A percentile compares a stretch with the other conserved stretches of the same genome.
These are phyloP conservation scores for Gigaspora rosea DNA, from an alignment of 192 early-diverging fungal genomes.

Conservation along the genomic window DNA sequence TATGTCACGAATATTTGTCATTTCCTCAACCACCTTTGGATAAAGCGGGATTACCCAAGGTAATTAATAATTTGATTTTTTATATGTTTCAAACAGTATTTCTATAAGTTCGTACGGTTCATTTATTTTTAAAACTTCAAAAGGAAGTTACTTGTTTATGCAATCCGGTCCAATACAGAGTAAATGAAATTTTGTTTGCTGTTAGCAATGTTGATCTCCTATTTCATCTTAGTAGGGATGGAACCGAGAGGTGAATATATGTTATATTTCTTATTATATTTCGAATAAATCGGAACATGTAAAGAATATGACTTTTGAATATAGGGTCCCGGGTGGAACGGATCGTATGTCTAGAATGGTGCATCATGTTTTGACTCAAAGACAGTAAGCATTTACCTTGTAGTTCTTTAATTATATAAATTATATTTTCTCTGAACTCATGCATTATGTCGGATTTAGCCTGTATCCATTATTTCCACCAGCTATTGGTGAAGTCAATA, in stretches of 20 bases:
- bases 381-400: constrained; percentile 49
- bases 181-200: constrained; percentile 85
- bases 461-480: constrained; percentile 87
- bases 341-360: constrained; percentile 53
- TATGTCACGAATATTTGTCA: constrained; percentile 69
- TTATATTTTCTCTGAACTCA: not conserved
- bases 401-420: not conserved
- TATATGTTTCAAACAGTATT: not conserved
- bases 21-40: constrained; percentile 79
- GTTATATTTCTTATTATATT: not conserved
- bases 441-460: constrained; percentile 34
- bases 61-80: constrained; percentile 26
- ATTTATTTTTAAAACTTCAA: not conserved
- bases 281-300: not conserved
- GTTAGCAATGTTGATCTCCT: constrained; percentile 77
- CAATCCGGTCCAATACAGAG: constrained; percentile 81
- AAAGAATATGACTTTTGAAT: too few relatives aligned
- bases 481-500: constrained; percentile 36
- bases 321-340: not conserved
- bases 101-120: not conserved
- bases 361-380: constrained; percentile 78
- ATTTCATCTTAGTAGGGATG: constrained; percentile 69
- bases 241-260: constrained; percentile 48
- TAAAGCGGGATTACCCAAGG: not conserved
- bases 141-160: constrained; percentile 47